A percentile compares a stretch with the other conserved stretches of the same genome.
These are phyloP conservation scores for Gaeumannomyces tritici DNA, from an alignment of 2,329 filamentous ascomycete genomes.

Conservation along the genomic window DNA sequence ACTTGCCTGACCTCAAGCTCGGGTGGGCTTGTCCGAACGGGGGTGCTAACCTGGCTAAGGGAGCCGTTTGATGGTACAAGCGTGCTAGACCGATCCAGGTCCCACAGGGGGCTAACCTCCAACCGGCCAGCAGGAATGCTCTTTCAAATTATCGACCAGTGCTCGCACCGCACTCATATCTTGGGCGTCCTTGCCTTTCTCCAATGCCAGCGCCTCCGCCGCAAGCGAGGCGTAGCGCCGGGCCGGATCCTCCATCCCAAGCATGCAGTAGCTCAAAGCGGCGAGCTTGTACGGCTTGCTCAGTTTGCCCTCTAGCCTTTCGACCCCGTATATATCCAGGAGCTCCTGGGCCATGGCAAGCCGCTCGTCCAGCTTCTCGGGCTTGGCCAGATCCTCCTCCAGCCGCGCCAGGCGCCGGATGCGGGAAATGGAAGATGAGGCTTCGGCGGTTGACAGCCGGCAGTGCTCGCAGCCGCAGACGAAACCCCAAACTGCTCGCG, in stretches of 20 bases:
- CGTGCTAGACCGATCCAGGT: too few relatives aligned
- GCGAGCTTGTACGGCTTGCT: constrained; percentile 23
- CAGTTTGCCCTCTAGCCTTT: constrained; percentile 22
- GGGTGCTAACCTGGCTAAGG: too few relatives aligned
- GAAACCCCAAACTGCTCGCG: constrained; percentile 22
- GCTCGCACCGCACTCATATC: constrained; percentile 21
- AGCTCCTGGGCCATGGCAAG: constrained; percentile 18
- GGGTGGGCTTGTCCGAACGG: too few relatives aligned
- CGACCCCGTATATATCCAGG: constrained; percentile 20
- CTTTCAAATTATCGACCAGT: constrained; percentile 19
- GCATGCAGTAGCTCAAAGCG: constrained; percentile 25
- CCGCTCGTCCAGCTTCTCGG: constrained; percentile 12
- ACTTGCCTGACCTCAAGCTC: too few relatives aligned
- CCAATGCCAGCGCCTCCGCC: constrained; percentile 19
- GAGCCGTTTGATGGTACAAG: too few relatives aligned
- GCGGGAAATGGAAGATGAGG: constrained; percentile 19
- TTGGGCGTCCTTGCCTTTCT: constrained; percentile 16
- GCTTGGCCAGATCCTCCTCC: constrained; percentile 14
- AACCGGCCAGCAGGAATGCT: constrained; percentile 13
- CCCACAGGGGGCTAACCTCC: too few relatives aligned
- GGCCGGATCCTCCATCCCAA: constrained; percentile 21
- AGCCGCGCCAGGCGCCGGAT: constrained; percentile 18
- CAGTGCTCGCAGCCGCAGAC: constrained; percentile 25
- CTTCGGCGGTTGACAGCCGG: constrained; percentile 8
- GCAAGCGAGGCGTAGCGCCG: constrained; percentile 21